Evolutionary conservation across 2,329 filamentous ascomycete species (phyloP), one percentile per base, ranked within the genome.

Genomic region (Xylaria sp.): DNA sequence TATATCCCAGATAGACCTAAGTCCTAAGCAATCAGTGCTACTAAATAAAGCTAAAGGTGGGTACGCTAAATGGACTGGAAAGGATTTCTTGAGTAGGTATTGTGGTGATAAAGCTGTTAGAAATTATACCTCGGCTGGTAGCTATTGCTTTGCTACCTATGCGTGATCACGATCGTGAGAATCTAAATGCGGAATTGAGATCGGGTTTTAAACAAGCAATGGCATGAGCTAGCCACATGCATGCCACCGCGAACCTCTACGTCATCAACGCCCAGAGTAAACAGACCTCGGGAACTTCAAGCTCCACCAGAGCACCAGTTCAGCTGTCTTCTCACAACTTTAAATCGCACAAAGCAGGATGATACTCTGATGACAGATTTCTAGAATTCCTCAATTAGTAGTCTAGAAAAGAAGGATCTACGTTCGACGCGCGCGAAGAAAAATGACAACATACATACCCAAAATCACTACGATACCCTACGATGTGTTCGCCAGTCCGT

Each of bases 391-490:
- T 42, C 15, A 54, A 58, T 55, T 42, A 17, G 13, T 27, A 17
- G 15, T 17, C 4, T 7, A 44, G 20, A 20, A 6, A 11, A 39
- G 13, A 17, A 5, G 17, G 17, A 13, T n/a, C 17, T 44, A n/a
- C 39, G 7, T 10, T 29, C 25, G 5, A 31, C 17, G 6, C 11
- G 25, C 29, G 11, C 17, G 11, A 20, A 57, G 66, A 17, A 85
- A 68, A 50, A 96, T 96, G 92, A 94, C 92, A 11, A 89, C 92
- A 69, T 91, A 91, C 78, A 88, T 96, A 67, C 89, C 92, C n/a
- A 89, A 88, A 44, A 80, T 96, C 70, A 94, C 63, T 69, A 93
- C 71, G 51, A 84, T 97, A 20, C 93, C 93, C 1, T 81, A 85
- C 53, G 83, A 86, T 71, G 80, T 94, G 70, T 94, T 96, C 78